phyloP scores from a whole-genome alignment of 208 protist species.

The Acanthamoeba culbertsoni region DNA sequence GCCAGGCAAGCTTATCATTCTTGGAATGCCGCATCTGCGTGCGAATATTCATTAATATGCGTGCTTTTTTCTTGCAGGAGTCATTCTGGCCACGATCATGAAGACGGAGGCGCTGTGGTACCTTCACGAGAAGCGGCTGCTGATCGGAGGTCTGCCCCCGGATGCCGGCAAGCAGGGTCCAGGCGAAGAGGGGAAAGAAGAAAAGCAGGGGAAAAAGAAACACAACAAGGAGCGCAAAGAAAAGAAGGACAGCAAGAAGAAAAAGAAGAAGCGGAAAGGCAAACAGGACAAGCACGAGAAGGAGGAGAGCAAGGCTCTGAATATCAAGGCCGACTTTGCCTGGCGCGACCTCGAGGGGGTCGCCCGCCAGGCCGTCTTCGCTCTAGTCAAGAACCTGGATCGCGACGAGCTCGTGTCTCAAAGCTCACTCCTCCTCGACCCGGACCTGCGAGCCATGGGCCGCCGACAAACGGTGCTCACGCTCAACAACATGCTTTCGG shows the following conservation, averaged over 20 bases:
- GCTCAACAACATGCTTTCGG: not conserved
- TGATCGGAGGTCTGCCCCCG: not conserved
- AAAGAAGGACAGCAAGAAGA: not conserved
- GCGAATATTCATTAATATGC: not conserved
- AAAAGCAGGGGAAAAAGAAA: not conserved
- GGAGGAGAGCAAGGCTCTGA: not conserved
- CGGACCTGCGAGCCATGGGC: not conserved
- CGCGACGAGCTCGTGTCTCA: not conserved
- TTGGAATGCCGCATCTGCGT: not conserved
- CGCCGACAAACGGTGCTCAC: not conserved
- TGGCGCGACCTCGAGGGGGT: slow-evolving; percentile 20
- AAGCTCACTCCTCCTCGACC: not conserved
- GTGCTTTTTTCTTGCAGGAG: not conserved
- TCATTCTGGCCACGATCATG: not conserved
- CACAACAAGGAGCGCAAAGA: not conserved
- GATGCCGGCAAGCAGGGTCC: not conserved
- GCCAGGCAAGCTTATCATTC: not conserved
- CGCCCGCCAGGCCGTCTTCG: not conserved
- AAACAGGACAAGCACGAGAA: not conserved
- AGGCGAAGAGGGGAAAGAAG: not conserved
- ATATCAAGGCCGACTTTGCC: not conserved
- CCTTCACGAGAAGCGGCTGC: not conserved
- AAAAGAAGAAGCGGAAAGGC: not conserved
- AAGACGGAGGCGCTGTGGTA: not conserved
- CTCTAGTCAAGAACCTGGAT: not conserved